A percentile compares a stretch with the other conserved stretches of the same genome.
These are phyloP conservation scores for Geosmithia morbida DNA, from an alignment of 2,329 filamentous ascomycete species.

Conservation along the genomic window DNA sequence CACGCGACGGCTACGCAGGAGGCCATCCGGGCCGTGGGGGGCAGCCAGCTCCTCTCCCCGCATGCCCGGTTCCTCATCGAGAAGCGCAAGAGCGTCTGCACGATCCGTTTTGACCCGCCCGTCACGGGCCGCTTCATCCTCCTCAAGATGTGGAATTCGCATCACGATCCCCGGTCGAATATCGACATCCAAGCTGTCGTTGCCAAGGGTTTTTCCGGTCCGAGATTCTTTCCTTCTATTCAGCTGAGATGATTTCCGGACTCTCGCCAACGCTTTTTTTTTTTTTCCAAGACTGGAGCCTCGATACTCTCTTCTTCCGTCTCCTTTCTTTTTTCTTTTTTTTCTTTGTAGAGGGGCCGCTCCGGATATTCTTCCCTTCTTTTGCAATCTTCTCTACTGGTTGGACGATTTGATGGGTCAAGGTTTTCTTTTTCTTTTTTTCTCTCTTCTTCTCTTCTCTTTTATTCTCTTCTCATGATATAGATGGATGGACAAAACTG, in stretches of 20 bases:
- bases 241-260: conserved; percentile 33
- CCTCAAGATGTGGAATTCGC: conserved; percentile 80
- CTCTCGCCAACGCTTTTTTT: neutral
- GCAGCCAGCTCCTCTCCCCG: conserved; percentile 46
- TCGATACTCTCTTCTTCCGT: too few relatives aligned
- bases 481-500: too few relatives aligned
- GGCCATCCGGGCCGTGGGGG: conserved; percentile 39
- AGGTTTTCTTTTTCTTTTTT: too few relatives aligned
- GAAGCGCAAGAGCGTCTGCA: conserved; percentile 70
- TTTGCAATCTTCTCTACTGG: too few relatives aligned
- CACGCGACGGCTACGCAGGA: conserved; percentile 40
- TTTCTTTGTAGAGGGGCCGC: too few relatives aligned
- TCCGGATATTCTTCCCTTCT: too few relatives aligned
- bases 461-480: neutral
- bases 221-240: conserved; percentile 65
- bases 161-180: conserved; percentile 48
- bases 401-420: too few relatives aligned
- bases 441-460: too few relatives aligned
- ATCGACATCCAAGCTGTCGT: conserved; percentile 85
- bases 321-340: neutral
- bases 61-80: conserved; percentile 77
- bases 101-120: conserved; percentile 71
- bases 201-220: conserved; percentile 72
- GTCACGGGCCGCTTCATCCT: conserved; percentile 73
- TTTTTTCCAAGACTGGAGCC: too few relatives aligned